Evolutionary conservation across 2,329 filamentous ascomycete genomes (phyloP), one percentile per base, ranked within the genome.

Genomic region (Cercospora sp.): DNA sequence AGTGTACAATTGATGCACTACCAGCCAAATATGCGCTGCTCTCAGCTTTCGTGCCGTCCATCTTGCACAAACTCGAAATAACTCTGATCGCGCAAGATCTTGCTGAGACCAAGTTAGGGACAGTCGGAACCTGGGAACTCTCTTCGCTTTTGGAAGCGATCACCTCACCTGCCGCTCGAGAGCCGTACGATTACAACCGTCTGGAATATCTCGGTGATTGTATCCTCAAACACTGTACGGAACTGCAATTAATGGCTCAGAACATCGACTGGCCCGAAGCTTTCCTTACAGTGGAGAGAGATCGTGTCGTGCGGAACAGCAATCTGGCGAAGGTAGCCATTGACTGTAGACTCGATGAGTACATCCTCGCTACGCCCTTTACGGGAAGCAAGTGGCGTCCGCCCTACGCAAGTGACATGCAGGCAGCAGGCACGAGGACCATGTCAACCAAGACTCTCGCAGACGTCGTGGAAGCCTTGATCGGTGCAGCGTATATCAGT

Each of bases 151-250:
- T 88, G 1, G 89, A 87, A 9, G 93, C 94, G 1, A 89, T 96
- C 60, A 91, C 86, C 61, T 83, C 91, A 0, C 87, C 89, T 0
- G 83, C 83, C 1, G 88, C 91, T 0, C 75, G 79, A 2, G 88
- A 89, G 59, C 77, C 81, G 1, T 84, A 84, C 0, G 86, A 97
- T 71, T 97, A 97, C 75, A 91, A 98, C 74, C 84, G 91, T 2
- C 82, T 97, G 0, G 95, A 98, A 76, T 96, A 96, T 72, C 81
- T 97, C 0, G 95, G 95, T 0, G 94, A 98, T 74, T 89, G 88
- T 0, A 83, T 97, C 1, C 83, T 98, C 42, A 98, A 98, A 75
- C 87, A 90, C 66, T 88, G 87, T 58, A 85, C 90, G 0, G 88
- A 89, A 0, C 77, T 92, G 1, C 89, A 93, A 65, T 83, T 94